phyloP scores from a whole-genome alignment of 805 yeast species.

The Ogataea chonburiensis region DNA sequence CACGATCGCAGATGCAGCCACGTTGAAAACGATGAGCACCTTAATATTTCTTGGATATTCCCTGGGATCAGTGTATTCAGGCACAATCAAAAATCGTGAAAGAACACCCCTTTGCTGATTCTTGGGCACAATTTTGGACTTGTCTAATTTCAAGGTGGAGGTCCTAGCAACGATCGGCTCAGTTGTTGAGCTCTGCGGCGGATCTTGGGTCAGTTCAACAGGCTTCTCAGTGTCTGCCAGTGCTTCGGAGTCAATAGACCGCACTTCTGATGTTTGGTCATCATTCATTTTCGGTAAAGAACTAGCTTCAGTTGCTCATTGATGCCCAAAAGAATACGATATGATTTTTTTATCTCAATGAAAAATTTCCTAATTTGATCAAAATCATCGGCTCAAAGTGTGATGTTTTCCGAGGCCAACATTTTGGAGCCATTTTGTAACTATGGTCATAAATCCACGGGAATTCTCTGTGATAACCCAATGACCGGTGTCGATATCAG shows the following conservation, averaged over 20 bases:
- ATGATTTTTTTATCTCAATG: slow-evolving; percentile 18
- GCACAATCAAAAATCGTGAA: slow-evolving; percentile 48
- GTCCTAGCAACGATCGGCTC: slow-evolving; percentile 8
- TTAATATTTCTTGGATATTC: slow-evolving; percentile 54
- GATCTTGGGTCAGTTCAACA: slow-evolving; percentile 2
- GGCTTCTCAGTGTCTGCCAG: slow-evolving; percentile 1
- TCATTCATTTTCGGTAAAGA: slow-evolving; percentile 14
- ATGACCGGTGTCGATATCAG: slow-evolving; percentile 80
- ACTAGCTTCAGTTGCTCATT: too few relatives aligned
- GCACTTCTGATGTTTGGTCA: slow-evolving; percentile 2
- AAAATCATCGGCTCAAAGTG: slow-evolving; percentile 11
- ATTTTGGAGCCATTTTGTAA: slow-evolving; percentile 46
- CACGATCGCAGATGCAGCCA: slow-evolving; percentile 71
- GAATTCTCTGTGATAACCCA: slow-evolving; percentile 91
- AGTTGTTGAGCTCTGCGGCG: neutral
- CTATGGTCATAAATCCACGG: slow-evolving; percentile 58
- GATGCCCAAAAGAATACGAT: too few relatives aligned
- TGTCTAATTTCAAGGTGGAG: slow-evolving; percentile 27
- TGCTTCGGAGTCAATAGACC: slow-evolving; percentile 6
- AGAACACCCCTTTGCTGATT: slow-evolving; percentile 59
- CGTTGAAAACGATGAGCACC: slow-evolving; percentile 53
- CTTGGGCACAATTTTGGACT: slow-evolving; percentile 34
- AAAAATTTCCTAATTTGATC: slow-evolving; percentile 22
- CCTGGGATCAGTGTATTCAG: slow-evolving; percentile 74
- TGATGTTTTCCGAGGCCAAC: slow-evolving; percentile 9